Evolutionary conservation across 1,139 yeast species (phyloP), one percentile per base, ranked within the genome.

Genomic region (Suhomyces coccinellae): DNA sequence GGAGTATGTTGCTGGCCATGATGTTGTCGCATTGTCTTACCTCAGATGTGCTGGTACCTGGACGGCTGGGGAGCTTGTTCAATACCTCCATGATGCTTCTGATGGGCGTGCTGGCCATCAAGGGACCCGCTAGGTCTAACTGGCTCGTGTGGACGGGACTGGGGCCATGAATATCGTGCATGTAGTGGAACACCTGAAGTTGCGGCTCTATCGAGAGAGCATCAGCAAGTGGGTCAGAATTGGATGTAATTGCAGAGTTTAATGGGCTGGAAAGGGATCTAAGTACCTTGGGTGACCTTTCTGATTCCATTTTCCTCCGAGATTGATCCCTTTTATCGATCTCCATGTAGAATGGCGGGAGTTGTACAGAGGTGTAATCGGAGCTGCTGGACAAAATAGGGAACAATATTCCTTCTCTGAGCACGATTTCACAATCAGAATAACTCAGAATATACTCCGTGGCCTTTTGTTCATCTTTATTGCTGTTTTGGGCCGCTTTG

Each of bases 1-100:
- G 89, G 17, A 88, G 63, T 0, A 82, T 79, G 22, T 46, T 50
- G 10, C 38, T 34, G 6, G 54, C 52, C 28, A 36, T 38, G n/a
- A 55, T 41, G 14, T 33, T 12, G 24, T 34, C 38, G 10, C 26
- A 11, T 6, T 31, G 36, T n/a, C 27, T 46, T n/a, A 6, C 4
- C 7, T 2, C n/a, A 26, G 29, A 26, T 26, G 29, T 10, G n/a
- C 29, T 26, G 4, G 29, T 9, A 5, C 7, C 8, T 20, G 24
- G 24, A 20, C 24, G 24, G 7, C 24, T 20, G 2, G 24, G 8
- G 7, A 4, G 8, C 2, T 9, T 4, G 29, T 50, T 52, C 6
- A 53, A 42, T 6, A 47, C 44, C 24, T 40, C 42, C 27, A 51
- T 43, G 34, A 50, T 35, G 14, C n/a, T 14, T 30, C 46, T 47